Base-by-base conservation (phyloP, 2,329 filamentous ascomycete species). In the Venturia asperata region DNA sequence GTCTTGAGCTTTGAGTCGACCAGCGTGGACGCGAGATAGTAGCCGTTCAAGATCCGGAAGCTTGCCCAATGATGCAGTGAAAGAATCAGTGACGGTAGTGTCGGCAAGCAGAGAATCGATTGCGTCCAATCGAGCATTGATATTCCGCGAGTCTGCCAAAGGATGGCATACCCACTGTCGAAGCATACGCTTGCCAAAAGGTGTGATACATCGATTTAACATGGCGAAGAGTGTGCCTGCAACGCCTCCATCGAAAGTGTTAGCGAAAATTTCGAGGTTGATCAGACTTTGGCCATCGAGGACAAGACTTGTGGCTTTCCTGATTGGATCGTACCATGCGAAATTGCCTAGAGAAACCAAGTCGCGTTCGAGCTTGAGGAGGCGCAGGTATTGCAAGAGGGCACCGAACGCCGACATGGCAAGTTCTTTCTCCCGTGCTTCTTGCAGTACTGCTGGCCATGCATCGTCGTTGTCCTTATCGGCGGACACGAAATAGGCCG, bases 121-220 rank as follows among this genome's bases (percentile, higher is more conserved):
- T 5, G 94, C 94, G 77, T 99, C 92, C 13, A 99, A 81, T 6
- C 94, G 86, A 69, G 95, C 92, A 71, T 97, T 96, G 79, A 99
- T 97, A 73, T 89, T 92, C 45, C 82, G 79, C 6, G 90, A 87
- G 76, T 96, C 89, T 74, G 92, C 91, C 17, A 99, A 81, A 2
- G 94, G 94, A 75, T 99, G 94, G 71, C 93, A 97, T 2, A 99
- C 89, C 94, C 94, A 99, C 74, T 96, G 92, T 64, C 92, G 89
- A 75, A 99, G 92, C 75, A 96, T 86, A 13, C 94, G 89, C 78
- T 99, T 99, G 66, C 94, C 94, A 73, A 99, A 99, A 0, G 94
- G 93, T 3, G 94, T 97, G 68, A 97, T 88, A 73, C 94, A 99
- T 63, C 91, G 87, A 75, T 99, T 97, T 63, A 99, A 83, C 68